Conservation (phyloP, 441 rosid genomes). For the Flueggea neowawraea region DNA sequence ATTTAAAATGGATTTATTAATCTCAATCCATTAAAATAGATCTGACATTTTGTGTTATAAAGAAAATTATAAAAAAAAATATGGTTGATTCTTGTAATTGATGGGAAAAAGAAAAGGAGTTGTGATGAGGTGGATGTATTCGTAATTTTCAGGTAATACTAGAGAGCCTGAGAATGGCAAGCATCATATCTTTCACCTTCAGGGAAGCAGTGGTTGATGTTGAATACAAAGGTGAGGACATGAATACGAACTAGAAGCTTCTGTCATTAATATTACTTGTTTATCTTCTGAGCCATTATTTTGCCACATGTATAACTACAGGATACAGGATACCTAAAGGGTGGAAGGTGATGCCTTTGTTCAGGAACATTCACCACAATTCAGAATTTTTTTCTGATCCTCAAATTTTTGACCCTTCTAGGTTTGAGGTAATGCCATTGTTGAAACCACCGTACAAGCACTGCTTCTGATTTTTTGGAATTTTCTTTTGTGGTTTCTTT, state of each 20-base stretch:
- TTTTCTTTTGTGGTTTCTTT: too few species aligned
- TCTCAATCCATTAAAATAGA: too few species aligned
- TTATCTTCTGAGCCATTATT: too few species aligned
- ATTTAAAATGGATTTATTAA: too few species aligned
- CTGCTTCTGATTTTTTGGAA: too few species aligned
- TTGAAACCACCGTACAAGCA: too few species aligned
- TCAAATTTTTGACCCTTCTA: constrained; percentile 70
- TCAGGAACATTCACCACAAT: constrained; percentile 91
- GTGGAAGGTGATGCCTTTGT: constrained; percentile 98
- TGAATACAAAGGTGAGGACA: constrained; percentile 69
- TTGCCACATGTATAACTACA: constrained; percentile 5
- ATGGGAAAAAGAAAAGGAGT: too few species aligned
- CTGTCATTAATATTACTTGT: too few species aligned
- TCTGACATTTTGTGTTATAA: too few species aligned
- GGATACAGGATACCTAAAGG: constrained; percentile 92
- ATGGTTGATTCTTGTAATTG: too few species aligned
- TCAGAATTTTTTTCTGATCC: constrained; percentile 72
- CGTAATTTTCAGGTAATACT: constrained; percentile 45
- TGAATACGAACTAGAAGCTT: too few species aligned
- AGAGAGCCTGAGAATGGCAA: constrained; percentile 92
- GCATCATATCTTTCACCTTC: constrained; percentile 91
- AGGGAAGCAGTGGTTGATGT: constrained; percentile 94
- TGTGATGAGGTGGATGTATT: neutral
- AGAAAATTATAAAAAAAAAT: too few species aligned
- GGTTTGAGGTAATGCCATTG: constrained; percentile 62